These are phyloP conservation scores for Heteromeles arbutifolia DNA, from an alignment of 306 rosid genomes.

Conservation along the genomic window DNA sequence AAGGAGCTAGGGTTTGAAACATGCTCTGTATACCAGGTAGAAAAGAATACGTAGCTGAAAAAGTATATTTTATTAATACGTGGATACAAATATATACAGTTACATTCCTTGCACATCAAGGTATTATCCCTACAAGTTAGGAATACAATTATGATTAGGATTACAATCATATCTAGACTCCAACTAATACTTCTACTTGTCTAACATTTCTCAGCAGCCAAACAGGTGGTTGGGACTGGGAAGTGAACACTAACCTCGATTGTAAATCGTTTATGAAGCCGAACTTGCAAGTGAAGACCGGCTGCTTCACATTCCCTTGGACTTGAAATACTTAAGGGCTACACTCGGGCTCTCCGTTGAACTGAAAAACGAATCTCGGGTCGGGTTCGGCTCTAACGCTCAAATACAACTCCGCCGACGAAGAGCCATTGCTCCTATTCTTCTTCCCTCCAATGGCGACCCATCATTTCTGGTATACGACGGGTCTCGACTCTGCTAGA, in stretches of 20 bases:
- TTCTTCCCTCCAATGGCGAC: conserved; percentile 19
- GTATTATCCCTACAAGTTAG: too few relatives aligned
- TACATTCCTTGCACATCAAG: too few relatives aligned
- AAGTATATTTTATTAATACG: too few relatives aligned
- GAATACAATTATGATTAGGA: too few relatives aligned
- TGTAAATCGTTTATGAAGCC: conserved; percentile 37
- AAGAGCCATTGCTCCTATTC: neutral
- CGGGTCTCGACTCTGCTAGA: conserved; percentile 28
- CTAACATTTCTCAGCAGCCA: conserved; percentile 18
- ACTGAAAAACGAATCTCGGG: conserved; percentile 69
- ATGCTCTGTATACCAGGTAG: too few relatives aligned
- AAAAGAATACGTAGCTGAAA: too few relatives aligned
- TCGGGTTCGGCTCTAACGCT: conserved; percentile 61
- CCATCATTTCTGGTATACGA: conserved; percentile 66
- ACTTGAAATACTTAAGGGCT: conserved; percentile 83
- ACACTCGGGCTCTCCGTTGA: conserved; percentile 81
- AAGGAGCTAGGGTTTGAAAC: too few relatives aligned
- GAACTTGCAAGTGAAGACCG: conserved; percentile 41
- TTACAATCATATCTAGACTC: too few relatives aligned
- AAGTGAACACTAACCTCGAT: conserved; percentile 18
- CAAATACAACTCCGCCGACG: conserved; percentile 39
- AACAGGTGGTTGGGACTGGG: neutral
- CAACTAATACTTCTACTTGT: too few relatives aligned
- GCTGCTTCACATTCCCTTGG: conserved; percentile 44
- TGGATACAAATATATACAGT: too few relatives aligned